Percentiles rank a stretch among this genome's conserved stretches.
phyloP scores from a whole-genome alignment of 2,329 filamentous ascomycete species.

The Colletotrichum gigasporum region DNA sequence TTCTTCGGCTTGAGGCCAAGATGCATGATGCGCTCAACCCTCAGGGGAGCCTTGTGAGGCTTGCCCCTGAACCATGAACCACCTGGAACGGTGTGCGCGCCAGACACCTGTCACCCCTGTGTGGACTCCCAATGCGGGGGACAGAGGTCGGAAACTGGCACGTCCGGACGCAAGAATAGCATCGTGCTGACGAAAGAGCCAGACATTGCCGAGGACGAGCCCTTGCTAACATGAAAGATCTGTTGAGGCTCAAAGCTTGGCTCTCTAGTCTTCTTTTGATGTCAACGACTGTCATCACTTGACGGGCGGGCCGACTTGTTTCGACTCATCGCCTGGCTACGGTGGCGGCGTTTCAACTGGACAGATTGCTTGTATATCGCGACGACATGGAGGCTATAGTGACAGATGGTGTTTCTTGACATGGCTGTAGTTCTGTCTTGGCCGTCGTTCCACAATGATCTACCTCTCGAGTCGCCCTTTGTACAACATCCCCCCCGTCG shows the following conservation, averaged over 20 bases:
- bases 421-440: neutral
- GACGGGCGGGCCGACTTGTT: conserved; percentile 23
- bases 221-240: conserved; percentile 15
- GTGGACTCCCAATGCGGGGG: conserved; percentile 2
- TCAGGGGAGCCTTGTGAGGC: neutral
- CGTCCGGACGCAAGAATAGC: conserved; percentile 11
- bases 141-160: conserved; percentile 10
- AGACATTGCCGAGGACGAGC: neutral
- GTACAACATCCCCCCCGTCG: neutral
- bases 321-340: conserved; percentile 11
- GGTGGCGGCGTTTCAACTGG: conserved; percentile 27
- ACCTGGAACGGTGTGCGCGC: conserved; percentile 23
- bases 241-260: conserved; percentile 30
- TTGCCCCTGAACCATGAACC: conserved; percentile 22
- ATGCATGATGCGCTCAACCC: neutral
- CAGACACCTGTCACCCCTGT: conserved; percentile 15
- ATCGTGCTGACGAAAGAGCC: neutral
- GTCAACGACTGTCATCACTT: conserved; percentile 17
- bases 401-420: conserved; percentile 25
- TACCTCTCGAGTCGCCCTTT: neutral
- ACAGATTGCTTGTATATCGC: conserved; percentile 11
- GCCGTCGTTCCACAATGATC: neutral
- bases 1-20: neutral
- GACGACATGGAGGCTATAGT: conserved; percentile 15
- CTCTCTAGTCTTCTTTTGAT: neutral